These are phyloP conservation scores for Glycine tomentella DNA, from an alignment of 306 rosid genomes.

Conservation along the genomic window DNA sequence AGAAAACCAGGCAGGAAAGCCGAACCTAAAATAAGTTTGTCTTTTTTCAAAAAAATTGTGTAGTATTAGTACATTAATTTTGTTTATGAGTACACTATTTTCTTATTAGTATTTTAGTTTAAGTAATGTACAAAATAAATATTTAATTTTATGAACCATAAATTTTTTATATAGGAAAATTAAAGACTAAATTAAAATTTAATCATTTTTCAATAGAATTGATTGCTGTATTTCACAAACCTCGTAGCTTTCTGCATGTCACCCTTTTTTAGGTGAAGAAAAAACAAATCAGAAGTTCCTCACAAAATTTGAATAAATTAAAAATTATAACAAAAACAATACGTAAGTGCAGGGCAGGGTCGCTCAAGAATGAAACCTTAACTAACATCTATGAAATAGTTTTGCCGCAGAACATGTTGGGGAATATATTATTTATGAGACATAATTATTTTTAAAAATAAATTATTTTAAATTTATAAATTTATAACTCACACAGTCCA, in stretches of 20 bases:
- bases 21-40: too few species aligned
- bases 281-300: background rate
- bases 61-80: too few species aligned
- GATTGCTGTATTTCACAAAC: background rate
- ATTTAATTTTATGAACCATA: too few species aligned
- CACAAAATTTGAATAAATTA: background rate
- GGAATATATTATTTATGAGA: background rate
- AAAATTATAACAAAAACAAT: background rate
- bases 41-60: too few species aligned
- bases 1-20: too few species aligned
- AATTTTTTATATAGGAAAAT: too few species aligned
- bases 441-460: background rate
- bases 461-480: too few species aligned
- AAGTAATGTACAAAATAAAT: too few species aligned
- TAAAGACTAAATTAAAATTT: too few species aligned
- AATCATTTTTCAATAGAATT: background rate
- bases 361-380: background rate
- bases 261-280: slow-evolving; percentile 10
- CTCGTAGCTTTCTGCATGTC: background rate
- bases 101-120: too few species aligned
- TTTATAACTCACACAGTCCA: too few species aligned
- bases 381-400: background rate
- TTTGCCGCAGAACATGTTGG: background rate
- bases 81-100: too few species aligned
- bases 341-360: background rate